A percentile compares a stretch with the other conserved stretches of the same genome.
phyloP scores from a whole-genome alignment of 148 eudicot genomes.

The Vaccinium corymbosum region DNA sequence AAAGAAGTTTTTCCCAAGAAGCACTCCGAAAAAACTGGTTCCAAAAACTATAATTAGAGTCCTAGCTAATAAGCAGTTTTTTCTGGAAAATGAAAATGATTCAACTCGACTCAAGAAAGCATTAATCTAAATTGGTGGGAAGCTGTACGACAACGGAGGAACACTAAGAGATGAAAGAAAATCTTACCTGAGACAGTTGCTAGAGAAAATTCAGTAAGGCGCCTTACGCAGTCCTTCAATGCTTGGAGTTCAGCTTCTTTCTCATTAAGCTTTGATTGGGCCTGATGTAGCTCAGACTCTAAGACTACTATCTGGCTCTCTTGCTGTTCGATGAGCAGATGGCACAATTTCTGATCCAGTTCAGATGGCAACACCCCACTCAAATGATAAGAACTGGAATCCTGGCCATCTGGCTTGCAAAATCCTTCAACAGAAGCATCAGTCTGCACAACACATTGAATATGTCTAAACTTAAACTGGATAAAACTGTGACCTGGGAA shows the following conservation, averaged over 20 bases:
- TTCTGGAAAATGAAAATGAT: neutral
- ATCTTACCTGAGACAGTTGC: slow-evolving; percentile 42
- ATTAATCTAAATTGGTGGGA: neutral
- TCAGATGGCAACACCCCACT: slow-evolving; percentile 50
- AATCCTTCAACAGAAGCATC: slow-evolving; percentile 28
- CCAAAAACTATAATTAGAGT: neutral
- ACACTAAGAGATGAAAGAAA: neutral
- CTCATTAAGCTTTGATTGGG: slow-evolving; percentile 54
- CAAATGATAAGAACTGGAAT: slow-evolving; percentile 21
- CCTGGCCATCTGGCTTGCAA: slow-evolving; percentile 18
- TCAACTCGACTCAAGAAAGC: neutral
- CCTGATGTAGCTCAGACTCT: slow-evolving; percentile 49
- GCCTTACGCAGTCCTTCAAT: slow-evolving; percentile 65
- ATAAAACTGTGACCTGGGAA: neutral
- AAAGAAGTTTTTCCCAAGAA: neutral
- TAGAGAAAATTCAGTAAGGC: slow-evolving; percentile 54
- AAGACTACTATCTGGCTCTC: slow-evolving; percentile 56
- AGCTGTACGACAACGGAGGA: neutral
- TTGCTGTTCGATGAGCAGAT: slow-evolving; percentile 59
- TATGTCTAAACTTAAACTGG: neutral
- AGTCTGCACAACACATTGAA: slow-evolving; percentile 22
- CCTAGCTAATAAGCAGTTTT: neutral
- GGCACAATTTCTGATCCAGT: slow-evolving; percentile 50
- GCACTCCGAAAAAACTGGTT: neutral
- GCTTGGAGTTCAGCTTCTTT: slow-evolving; percentile 71